Evolutionary conservation across 2,329 filamentous ascomycete genomes (phyloP).

Genomic region (Fusarium poae): DNA sequence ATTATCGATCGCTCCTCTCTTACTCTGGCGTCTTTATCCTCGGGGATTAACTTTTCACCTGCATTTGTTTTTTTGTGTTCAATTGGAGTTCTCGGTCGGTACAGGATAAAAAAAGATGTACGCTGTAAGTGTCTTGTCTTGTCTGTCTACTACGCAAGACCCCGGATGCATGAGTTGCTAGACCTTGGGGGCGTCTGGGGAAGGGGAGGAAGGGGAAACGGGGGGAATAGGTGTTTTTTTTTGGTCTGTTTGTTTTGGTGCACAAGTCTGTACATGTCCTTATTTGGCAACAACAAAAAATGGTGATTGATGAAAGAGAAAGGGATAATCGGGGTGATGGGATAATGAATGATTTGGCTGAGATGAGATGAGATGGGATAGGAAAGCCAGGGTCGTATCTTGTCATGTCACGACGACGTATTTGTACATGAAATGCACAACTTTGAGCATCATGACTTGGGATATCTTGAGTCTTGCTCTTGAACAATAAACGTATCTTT

Average conservation of each 20-base stretch:
- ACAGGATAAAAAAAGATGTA: not conserved
- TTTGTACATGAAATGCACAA: conserved; percentile 38
- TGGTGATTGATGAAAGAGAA: conserved; percentile 11
- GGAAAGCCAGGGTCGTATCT: conserved; percentile 13
- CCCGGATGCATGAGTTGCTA: conserved; percentile 26
- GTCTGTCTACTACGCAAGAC: not conserved
- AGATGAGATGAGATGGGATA: not conserved
- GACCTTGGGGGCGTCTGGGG: conserved; percentile 20
- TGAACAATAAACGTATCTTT: conserved; percentile 10
- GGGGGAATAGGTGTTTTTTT: conserved; percentile 15
- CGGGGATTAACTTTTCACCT: not conserved
- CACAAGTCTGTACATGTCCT: conserved; percentile 31
- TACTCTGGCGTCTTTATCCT: conserved; percentile 21
- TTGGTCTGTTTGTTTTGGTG: conserved; percentile 12
- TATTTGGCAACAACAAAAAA: conserved; percentile 18
- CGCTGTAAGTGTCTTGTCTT: not conserved
- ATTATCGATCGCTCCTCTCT: conserved; percentile 10
- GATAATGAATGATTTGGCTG: conserved; percentile 6
- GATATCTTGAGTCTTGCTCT: conserved; percentile 6
- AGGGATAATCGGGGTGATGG: conserved; percentile 11
- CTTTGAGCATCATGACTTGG: conserved; percentile 5
- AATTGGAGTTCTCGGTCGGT: conserved; percentile 17
- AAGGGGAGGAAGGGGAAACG: not conserved
- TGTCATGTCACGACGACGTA: not conserved
- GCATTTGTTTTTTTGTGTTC: not conserved